These are phyloP conservation scores for Phytophthora syringae DNA, from an alignment of 352 stramenopile genomes.

Conservation along the genomic window DNA sequence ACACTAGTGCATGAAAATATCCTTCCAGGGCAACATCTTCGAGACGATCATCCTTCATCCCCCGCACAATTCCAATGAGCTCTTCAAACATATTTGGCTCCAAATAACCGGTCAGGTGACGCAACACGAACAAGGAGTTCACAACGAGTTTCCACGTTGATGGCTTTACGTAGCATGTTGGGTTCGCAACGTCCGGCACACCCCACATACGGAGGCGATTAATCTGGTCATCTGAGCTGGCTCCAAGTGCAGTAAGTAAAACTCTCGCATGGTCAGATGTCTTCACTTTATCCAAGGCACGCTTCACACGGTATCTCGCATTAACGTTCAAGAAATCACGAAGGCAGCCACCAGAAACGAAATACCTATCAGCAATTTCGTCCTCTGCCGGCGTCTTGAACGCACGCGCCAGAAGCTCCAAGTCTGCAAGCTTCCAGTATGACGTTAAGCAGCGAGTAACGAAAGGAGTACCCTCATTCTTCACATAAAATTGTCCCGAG, in stretches of 20 bases:
- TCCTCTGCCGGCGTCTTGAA: not conserved
- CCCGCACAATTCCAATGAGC: not conserved
- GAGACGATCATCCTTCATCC: not conserved
- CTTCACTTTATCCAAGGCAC: not conserved
- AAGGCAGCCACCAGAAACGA: conserved; percentile 10
- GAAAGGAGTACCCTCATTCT: not conserved
- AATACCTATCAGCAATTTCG: conserved; percentile 6
- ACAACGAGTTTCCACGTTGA: not conserved
- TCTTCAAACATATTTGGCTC: not conserved
- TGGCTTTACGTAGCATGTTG: too few relatives aligned
- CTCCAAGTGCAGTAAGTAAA: not conserved
- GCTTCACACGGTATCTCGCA: not conserved
- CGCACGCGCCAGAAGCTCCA: not conserved
- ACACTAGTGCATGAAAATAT: conserved; percentile 18
- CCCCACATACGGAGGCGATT: conserved; percentile 10
- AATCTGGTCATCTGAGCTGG: not conserved
- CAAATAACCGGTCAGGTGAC: not conserved
- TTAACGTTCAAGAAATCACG: conserved; percentile 1
- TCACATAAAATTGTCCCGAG: not conserved
- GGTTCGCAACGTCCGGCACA: not conserved
- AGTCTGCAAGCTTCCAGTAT: conserved; percentile 11
- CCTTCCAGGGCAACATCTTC: conserved; percentile 9
- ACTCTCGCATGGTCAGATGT: not conserved
- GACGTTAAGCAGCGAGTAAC: conserved; percentile 1
- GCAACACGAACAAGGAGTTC: not conserved